Evolutionary conservation across 495 filamentous ascomycete genomes (phyloP).

Genomic region (Hypoxylon fuscum): DNA sequence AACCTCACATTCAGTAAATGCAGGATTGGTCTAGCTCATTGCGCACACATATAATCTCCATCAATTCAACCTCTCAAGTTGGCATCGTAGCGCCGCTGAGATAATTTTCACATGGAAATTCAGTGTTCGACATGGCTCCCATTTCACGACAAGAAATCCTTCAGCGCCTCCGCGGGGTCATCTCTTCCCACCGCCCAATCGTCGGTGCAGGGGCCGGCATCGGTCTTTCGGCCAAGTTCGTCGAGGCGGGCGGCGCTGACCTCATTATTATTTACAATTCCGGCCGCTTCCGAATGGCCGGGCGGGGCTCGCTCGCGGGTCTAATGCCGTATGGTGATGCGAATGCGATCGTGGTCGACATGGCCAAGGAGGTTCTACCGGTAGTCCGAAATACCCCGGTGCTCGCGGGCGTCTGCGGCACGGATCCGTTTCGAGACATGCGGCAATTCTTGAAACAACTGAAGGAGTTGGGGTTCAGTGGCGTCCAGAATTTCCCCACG

Average conservation of each 20-base stretch:
- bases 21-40: too few species aligned
- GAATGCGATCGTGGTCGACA: conserved; percentile 73
- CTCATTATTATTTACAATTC: conserved; percentile 78
- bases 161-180: conserved; percentile 58
- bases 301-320: conserved; percentile 72
- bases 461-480: conserved; percentile 66
- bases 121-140: conserved; percentile 41
- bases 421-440: conserved; percentile 71
- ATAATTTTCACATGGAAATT: neutral
- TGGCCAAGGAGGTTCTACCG: conserved; percentile 70
- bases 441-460: conserved; percentile 65
- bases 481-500: conserved; percentile 78
- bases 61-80: too few species aligned
- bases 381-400: conserved; percentile 68
- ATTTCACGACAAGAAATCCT: conserved; percentile 66
- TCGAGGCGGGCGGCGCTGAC: conserved; percentile 72
- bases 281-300: conserved; percentile 78
- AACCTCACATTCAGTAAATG: too few species aligned
- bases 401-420: conserved; percentile 72
- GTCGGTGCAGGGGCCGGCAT: conserved; percentile 77
- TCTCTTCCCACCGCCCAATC: conserved; percentile 63
- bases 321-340: conserved; percentile 78
- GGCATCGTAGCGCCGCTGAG: too few species aligned
- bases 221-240: conserved; percentile 74
- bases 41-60: too few species aligned